A percentile compares a stretch with the other conserved stretches of the same genome.
Evolutionary conservation across 2,329 filamentous ascomycete species (phyloP).

Genomic region (Aspergillus jensenii): DNA sequence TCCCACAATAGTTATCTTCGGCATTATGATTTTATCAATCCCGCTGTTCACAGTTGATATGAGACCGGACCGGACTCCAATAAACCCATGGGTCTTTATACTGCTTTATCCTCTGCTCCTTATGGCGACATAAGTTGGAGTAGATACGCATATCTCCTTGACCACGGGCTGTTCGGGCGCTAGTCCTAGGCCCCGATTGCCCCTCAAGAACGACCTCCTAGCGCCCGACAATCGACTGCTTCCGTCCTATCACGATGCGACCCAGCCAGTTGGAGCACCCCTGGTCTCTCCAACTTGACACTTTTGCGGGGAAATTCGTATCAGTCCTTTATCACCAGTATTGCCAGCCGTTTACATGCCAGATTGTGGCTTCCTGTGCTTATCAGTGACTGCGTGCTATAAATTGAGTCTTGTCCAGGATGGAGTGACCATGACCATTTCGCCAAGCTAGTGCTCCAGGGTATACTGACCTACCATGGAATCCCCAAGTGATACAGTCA

Average conservation of each 20-base stretch:
- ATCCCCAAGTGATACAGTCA: not conserved
- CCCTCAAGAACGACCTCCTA: not conserved
- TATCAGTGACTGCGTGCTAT: not conserved
- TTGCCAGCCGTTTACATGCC: not conserved
- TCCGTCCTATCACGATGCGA: not conserved
- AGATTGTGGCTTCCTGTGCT: not conserved
- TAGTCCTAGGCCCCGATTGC: not conserved
- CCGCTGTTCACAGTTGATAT: not conserved
- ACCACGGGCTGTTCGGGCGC: not conserved
- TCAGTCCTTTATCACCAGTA: not conserved
- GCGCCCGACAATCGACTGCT: not conserved
- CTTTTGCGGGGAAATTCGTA: not conserved
- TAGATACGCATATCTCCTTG: not conserved
- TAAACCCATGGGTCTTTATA: not conserved
- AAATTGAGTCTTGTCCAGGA: not conserved
- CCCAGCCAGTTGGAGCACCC: not conserved
- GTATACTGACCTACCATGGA: not conserved
- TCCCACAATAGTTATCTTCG: slow-evolving; percentile 16
- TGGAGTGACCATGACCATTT: not conserved
- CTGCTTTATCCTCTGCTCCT: not conserved
- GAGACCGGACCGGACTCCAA: not conserved
- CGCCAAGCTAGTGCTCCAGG: too few species aligned
- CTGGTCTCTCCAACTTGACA: not conserved
- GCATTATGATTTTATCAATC: not conserved
- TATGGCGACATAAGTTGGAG: not conserved